phyloP scores from a whole-genome alignment of 2,329 filamentous ascomycete genomes.

The Zasmidium cellare region DNA sequence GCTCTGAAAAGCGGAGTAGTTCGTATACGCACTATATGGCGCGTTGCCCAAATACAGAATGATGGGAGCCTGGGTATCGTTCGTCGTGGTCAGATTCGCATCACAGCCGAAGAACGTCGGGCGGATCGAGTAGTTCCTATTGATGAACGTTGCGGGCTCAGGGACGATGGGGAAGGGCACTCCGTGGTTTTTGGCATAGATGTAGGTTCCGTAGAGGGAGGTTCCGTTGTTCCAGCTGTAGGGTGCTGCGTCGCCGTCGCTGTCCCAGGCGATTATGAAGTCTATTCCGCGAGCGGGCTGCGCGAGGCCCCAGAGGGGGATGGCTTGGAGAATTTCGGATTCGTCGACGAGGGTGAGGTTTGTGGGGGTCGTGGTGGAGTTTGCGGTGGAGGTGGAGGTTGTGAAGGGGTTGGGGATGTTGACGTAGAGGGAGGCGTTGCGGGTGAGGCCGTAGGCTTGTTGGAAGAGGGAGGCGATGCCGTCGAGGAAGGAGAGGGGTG shows the following conservation, averaged over 20 bases:
- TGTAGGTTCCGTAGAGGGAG: neutral
- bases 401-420: no score
- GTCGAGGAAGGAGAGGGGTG: no score
- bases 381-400: no score
- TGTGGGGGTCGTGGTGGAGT: no score
- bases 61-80: neutral
- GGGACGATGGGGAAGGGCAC: neutral
- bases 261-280: no score
- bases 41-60: neutral
- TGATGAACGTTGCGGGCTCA: neutral
- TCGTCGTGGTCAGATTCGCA: neutral
- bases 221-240: neutral
- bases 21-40: neutral
- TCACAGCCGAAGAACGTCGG: neutral
- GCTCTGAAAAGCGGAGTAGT: neutral
- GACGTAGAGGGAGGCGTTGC: no score
- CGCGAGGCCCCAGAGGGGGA: no score
- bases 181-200: neutral
- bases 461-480: no score
- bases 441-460: no score
- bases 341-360: no score
- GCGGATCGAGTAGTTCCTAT: neutral
- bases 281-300: no score
- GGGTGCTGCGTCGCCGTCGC: neutral
- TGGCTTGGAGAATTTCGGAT: no score